These are phyloP conservation scores for Venturia pyrina DNA, from an alignment of 2,329 filamentous ascomycete species.

Conservation along the genomic window DNA sequence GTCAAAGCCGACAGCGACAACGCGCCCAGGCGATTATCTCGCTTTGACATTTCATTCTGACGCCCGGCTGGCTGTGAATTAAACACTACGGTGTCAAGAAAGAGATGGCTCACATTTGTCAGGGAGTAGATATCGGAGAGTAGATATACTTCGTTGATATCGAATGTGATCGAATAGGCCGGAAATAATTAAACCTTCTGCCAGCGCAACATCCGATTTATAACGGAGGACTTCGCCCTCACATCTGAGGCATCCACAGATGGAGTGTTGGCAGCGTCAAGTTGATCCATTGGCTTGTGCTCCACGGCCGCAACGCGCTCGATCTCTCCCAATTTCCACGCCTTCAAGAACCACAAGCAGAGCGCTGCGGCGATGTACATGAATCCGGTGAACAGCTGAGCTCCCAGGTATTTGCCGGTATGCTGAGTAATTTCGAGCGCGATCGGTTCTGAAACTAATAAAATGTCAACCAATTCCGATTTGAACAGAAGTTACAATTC, in stretches of 20 bases:
- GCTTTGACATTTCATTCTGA: too few relatives aligned
- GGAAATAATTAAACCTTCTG: neutral
- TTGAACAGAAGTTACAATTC: constrained; percentile 4
- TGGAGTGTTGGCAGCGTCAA: neutral
- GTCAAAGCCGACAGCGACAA: too few relatives aligned
- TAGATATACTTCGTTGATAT: too few relatives aligned
- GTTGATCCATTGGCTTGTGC: neutral
- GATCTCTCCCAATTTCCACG: constrained; percentile 50
- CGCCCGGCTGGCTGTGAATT: too few relatives aligned
- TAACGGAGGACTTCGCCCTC: neutral
- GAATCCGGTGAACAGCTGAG: constrained; percentile 52
- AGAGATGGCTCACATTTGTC: too few relatives aligned
- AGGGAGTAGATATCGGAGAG: too few relatives aligned
- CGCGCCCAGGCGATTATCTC: too few relatives aligned
- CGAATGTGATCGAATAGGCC: too few relatives aligned
- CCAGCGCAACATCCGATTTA: neutral
- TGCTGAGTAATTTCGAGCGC: constrained; percentile 42
- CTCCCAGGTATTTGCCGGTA: constrained; percentile 44
- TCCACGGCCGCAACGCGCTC: constrained; percentile 20
- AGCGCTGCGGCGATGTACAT: constrained; percentile 51
- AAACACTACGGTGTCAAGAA: too few relatives aligned
- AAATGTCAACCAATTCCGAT: constrained; percentile 11
- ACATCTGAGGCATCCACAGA: neutral
- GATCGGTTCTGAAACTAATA: constrained; percentile 42
- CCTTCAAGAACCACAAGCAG: constrained; percentile 44